These are phyloP conservation scores for Auriscalpium vulgare DNA, from an alignment of 768 basidiomycete genomes.

Conservation along the genomic window DNA sequence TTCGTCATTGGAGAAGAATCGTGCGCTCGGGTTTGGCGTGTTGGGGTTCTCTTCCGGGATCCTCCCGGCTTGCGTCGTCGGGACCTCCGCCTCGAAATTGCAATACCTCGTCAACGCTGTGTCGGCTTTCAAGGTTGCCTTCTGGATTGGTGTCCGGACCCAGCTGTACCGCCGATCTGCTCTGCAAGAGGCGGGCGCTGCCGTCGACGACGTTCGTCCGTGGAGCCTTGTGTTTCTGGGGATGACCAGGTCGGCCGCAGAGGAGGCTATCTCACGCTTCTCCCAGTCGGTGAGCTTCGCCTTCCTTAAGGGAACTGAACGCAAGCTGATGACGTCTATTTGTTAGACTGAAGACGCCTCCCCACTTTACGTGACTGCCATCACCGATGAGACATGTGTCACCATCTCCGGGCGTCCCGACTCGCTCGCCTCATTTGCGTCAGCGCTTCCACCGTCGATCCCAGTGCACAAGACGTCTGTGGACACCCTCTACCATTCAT, in stretches of 20 bases:
- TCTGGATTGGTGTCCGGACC: slow-evolving; percentile 46
- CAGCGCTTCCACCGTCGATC: slow-evolving; percentile 26
- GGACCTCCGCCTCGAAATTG: slow-evolving; percentile 31
- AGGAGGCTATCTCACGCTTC: slow-evolving; percentile 22
- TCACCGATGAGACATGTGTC: slow-evolving; percentile 38
- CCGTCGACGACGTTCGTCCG: slow-evolving; percentile 23
- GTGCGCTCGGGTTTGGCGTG: slow-evolving; percentile 28
- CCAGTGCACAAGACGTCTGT: slow-evolving; percentile 37
- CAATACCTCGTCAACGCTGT: slow-evolving; percentile 37
- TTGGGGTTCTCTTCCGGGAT: slow-evolving; percentile 53
- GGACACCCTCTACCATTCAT: slow-evolving; percentile 46
- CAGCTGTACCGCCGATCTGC: slow-evolving; percentile 21
- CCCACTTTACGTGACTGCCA: slow-evolving; percentile 42
- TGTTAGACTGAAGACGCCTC: slow-evolving; percentile 1
- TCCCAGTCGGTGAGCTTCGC: slow-evolving; percentile 14
- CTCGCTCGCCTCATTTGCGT: slow-evolving; percentile 35
- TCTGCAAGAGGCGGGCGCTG: slow-evolving; percentile 9
- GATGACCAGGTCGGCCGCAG: slow-evolving; percentile 18
- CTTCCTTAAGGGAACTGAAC: not conserved
- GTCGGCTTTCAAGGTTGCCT: slow-evolving; percentile 40
- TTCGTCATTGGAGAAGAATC: slow-evolving; percentile 27
- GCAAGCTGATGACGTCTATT: slow-evolving; percentile 15
- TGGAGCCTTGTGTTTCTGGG: slow-evolving; percentile 40
- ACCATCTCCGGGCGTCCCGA: slow-evolving; percentile 56
- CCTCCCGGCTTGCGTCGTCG: slow-evolving; percentile 44